These are phyloP conservation scores for Aegilops umbellulata DNA, from an alignment of 176 grass and related monocot genomes.

Conservation along the genomic window DNA sequence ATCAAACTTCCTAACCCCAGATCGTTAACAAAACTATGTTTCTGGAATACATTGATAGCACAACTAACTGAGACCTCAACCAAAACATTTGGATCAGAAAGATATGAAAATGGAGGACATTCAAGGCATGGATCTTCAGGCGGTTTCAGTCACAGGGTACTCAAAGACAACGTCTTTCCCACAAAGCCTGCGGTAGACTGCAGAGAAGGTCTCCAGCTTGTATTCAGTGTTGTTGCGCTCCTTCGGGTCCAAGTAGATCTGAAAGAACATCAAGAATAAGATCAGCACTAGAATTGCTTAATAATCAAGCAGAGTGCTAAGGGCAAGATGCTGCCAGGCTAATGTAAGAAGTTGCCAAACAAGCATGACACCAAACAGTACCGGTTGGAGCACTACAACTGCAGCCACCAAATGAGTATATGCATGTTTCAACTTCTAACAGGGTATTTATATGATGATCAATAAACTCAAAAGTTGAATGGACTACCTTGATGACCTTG, in stretches of 20 bases:
- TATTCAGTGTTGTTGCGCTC: constrained; percentile 96
- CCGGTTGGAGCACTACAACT: neutral
- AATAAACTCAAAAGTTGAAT: neutral
- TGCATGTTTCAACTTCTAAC: neutral
- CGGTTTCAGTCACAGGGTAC: constrained; percentile 45
- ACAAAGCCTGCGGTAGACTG: constrained; percentile 83
- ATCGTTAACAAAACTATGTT: constrained; percentile 50
- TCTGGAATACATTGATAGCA: constrained; percentile 28
- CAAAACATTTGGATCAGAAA: constrained; percentile 21
- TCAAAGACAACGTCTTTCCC: constrained; percentile 82
- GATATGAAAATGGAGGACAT: constrained; percentile 14
- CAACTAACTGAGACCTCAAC: constrained; percentile 9
- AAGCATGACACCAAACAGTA: neutral
- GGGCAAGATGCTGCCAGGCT: neutral
- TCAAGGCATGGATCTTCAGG: constrained; percentile 34
- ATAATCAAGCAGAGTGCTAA: neutral
- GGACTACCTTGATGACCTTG: constrained; percentile 51
- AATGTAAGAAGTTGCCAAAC: neutral
- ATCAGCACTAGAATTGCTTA: neutral
- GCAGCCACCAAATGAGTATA: neutral
- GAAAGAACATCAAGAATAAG: neutral
- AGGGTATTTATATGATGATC: neutral
- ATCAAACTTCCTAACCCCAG: constrained; percentile 16
- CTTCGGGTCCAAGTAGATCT: constrained; percentile 96
- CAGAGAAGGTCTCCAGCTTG: constrained; percentile 88